Evolutionary conservation across 2,329 filamentous ascomycete species (phyloP).

Genomic region (Didymosphaeria variabile): DNA sequence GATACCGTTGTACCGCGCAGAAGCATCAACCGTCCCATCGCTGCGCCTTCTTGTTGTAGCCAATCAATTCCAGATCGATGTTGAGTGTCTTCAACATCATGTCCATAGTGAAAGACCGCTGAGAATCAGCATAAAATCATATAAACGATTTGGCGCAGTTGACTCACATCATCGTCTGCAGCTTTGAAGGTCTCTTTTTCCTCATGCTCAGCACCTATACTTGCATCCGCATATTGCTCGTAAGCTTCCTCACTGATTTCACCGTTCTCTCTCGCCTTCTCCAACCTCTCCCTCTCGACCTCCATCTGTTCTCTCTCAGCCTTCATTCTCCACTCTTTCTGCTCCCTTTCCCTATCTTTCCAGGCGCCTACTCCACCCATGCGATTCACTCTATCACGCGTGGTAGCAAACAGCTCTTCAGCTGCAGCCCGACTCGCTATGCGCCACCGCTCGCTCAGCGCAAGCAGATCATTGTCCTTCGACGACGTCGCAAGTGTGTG

Average conservation of each 20-base stretch:
- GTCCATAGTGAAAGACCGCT: constrained; percentile 71
- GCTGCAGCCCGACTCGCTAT: constrained; percentile 68
- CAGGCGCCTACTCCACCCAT: constrained; percentile 71
- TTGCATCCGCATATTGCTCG: constrained; percentile 53
- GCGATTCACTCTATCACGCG: constrained; percentile 67
- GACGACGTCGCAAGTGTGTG: constrained; percentile 43
- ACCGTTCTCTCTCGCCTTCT: constrained; percentile 49
- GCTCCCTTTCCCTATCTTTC: constrained; percentile 51
- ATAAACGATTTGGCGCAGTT: neutral
- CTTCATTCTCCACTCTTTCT: constrained; percentile 41
- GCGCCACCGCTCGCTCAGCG: constrained; percentile 69
- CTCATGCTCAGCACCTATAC: constrained; percentile 50
- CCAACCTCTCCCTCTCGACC: constrained; percentile 54
- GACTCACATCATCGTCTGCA: constrained; percentile 51
- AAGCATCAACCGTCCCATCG: constrained; percentile 63
- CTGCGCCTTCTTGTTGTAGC: constrained; percentile 66
- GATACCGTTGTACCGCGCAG: neutral
- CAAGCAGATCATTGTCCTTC: constrained; percentile 64
- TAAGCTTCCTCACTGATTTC: constrained; percentile 58
- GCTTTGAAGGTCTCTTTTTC: constrained; percentile 49
- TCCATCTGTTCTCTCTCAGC: constrained; percentile 42
- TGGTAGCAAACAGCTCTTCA: constrained; percentile 71
- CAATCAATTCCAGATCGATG: constrained; percentile 69
- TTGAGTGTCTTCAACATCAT: constrained; percentile 74
- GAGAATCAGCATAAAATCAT: neutral